Base-by-base conservation (phyloP, 495 filamentous ascomycete genomes). In the Polyplosphaeria fusca region DNA sequence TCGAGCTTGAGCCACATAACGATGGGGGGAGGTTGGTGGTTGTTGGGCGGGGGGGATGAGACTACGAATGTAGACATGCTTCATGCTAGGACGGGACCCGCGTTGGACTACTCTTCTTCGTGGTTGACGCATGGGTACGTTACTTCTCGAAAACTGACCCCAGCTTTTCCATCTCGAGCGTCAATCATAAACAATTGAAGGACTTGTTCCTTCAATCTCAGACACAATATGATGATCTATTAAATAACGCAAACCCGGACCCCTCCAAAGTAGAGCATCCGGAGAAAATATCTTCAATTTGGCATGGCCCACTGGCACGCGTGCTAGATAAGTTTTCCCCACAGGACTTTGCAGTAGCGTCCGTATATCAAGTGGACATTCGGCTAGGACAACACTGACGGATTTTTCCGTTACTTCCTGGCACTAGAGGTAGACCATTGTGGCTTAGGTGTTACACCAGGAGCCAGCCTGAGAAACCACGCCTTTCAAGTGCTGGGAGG, bases 401-500 rank as follows among this genome's bases (percentile, higher is more conserved):
- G 65, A 18, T 68, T 25, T 45, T 68, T 49, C 28, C 66, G 63
- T 22, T 48, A 52, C 20, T 70, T 42, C 19, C 56, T 53, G 20
- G 64, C 68, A 23, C 67, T 67, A 4, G 67, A 66, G 7, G 53
- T 55, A 5, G 28, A 25, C 12, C 67, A 70, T 41, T 70, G 67
- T 37, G 13, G 12, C 13, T 47, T 46, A 11, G 60, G 66, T 20
- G 19, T 14, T 4, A 45, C 51, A n/a, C 16, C 13, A 13, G 18
- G 63, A 58, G 14, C 48, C 48, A 14, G 42, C 39, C 39, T 20
- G 39, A 12, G 67, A 54, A 28, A 52, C 5, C 61, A 61, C 22
- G 53, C 19, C 19, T 49, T 52, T 2, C 61, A 61, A 4, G 52
- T 48, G 24, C 12, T 28, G 66, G 28, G 24, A 25, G 19, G 60